phyloP scores from a whole-genome alignment of 2,329 filamentous ascomycete species.

The Bipolaris bicolor region DNA sequence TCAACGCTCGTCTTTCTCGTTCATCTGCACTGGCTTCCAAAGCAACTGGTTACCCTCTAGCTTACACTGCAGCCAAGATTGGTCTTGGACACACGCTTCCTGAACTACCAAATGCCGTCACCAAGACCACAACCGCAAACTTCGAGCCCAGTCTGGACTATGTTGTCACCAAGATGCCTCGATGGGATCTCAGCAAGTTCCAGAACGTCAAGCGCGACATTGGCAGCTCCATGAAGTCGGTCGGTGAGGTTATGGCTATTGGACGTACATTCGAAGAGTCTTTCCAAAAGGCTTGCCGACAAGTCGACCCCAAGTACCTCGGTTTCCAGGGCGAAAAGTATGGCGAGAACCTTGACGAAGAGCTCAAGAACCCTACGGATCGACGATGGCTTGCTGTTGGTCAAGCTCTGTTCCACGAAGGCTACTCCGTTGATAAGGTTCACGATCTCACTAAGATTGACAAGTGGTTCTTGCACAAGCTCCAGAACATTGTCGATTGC shows the following conservation, averaged over 20 bases:
- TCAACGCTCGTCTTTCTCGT: slow-evolving; percentile 96
- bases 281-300: slow-evolving; percentile 97
- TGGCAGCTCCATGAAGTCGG: slow-evolving; percentile 97
- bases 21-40: slow-evolving; percentile 97
- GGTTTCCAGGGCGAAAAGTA: slow-evolving; percentile 97
- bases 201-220: slow-evolving; percentile 98
- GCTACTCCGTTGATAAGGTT: slow-evolving; percentile 88
- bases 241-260: slow-evolving; percentile 99
- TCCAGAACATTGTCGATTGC: slow-evolving; percentile 95
- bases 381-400: slow-evolving; percentile 97
- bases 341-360: slow-evolving; percentile 81
- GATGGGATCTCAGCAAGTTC: slow-evolving; percentile 99
- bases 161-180: slow-evolving; percentile 97
- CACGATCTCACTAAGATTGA: slow-evolving; percentile 98
- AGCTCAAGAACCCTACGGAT: slow-evolving; percentile 90
- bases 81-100: slow-evolving; percentile 94
- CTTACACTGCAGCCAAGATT: slow-evolving; percentile 98
- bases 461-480: slow-evolving; percentile 99
- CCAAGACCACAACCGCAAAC: slow-evolving; percentile 97
- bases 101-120: slow-evolving; percentile 95
- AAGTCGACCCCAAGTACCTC: slow-evolving; percentile 89
- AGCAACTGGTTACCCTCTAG: slow-evolving; percentile 95
- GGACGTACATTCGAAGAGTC: slow-evolving; percentile 98
- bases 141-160: slow-evolving; percentile 98
- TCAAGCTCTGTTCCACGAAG: slow-evolving; percentile 96